These are phyloP conservation scores for Piloderma croceum DNA, from an alignment of 768 basidiomycete genomes.

Conservation along the genomic window DNA sequence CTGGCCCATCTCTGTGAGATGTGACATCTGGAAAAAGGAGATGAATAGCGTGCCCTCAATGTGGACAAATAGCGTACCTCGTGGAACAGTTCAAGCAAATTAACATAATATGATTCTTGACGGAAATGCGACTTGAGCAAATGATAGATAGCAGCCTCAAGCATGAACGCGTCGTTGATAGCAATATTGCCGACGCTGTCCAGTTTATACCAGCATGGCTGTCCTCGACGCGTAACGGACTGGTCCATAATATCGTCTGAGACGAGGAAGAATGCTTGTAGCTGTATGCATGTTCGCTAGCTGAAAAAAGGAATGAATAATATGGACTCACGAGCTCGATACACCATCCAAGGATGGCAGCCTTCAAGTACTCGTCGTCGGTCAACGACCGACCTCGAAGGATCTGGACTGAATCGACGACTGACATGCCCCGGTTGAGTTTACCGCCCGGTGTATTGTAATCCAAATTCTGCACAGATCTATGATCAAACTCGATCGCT, in stretches of 20 bases:
- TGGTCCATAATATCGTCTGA: slow-evolving; percentile 97
- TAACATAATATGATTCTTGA: slow-evolving; percentile 72
- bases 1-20: slow-evolving; percentile 95
- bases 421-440: slow-evolving; percentile 91
- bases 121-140: slow-evolving; percentile 87
- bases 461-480: slow-evolving; percentile 66
- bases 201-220: slow-evolving; percentile 90
- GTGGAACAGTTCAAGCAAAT: slow-evolving; percentile 88
- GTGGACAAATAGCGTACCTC: too few species aligned
- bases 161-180: slow-evolving; percentile 96
- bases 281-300: slow-evolving; percentile 36
- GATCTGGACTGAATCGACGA: slow-evolving; percentile 89
- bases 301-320: background rate
- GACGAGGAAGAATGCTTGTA: slow-evolving; percentile 97
- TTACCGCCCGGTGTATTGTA: slow-evolving; percentile 97
- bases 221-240: slow-evolving; percentile 87
- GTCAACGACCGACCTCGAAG: slow-evolving; percentile 65
- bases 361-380: slow-evolving; percentile 84
- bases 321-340: slow-evolving; percentile 81
- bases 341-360: slow-evolving; percentile 91
- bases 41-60: background rate
- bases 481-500: slow-evolving; percentile 8
- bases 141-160: slow-evolving; percentile 89
- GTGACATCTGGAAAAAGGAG: slow-evolving; percentile 42
- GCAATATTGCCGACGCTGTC: slow-evolving; percentile 67